Percentiles rank a stretch among this genome's conserved stretches.
phyloP scores from a whole-genome alignment of 371 early-diverging fungal species.

The Choanephora cucurbitarum region DNA sequence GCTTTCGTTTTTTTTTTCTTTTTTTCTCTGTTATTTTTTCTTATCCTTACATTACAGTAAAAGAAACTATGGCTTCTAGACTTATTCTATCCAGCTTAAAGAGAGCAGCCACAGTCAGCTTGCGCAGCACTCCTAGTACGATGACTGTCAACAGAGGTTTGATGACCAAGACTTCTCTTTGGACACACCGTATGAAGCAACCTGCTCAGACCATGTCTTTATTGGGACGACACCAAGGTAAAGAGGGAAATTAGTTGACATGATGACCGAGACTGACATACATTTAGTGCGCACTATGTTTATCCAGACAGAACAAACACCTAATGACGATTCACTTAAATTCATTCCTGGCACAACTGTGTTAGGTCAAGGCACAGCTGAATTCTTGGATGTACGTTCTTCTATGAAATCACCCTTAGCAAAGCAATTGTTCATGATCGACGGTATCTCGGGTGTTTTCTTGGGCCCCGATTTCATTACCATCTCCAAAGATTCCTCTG shows the following conservation, averaged over 20 bases:
- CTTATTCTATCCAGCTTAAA: too few species aligned
- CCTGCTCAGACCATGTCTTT: slow-evolving; percentile 14
- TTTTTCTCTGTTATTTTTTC: too few species aligned
- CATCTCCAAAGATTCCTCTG: slow-evolving; percentile 81
- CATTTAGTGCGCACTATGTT: slow-evolving; percentile 80
- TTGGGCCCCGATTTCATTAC: slow-evolving; percentile 94
- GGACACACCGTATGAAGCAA: slow-evolving; percentile 14
- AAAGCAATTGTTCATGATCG: slow-evolving; percentile 83
- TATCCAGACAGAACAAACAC: slow-evolving; percentile 94
- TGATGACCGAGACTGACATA: too few species aligned
- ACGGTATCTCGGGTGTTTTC: slow-evolving; percentile 86
- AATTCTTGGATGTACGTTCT: slow-evolving; percentile 80
- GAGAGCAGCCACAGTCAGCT: too few species aligned
- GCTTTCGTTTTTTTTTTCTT: too few species aligned
- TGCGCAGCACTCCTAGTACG: too few species aligned
- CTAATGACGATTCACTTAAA: slow-evolving; percentile 91
- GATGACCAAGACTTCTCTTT: slow-evolving; percentile 14
- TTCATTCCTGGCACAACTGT: slow-evolving; percentile 89
- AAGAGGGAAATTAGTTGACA: not conserved
- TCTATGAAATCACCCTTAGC: slow-evolving; percentile 89
- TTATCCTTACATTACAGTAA: too few species aligned
- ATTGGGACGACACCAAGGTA: slow-evolving; percentile 29
- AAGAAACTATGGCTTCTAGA: too few species aligned
- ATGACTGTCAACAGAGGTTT: too few species aligned
- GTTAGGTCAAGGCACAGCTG: slow-evolving; percentile 65